phyloP scores from a whole-genome alignment of 768 basidiomycete genomes.

The Tulasnella sp. region DNA sequence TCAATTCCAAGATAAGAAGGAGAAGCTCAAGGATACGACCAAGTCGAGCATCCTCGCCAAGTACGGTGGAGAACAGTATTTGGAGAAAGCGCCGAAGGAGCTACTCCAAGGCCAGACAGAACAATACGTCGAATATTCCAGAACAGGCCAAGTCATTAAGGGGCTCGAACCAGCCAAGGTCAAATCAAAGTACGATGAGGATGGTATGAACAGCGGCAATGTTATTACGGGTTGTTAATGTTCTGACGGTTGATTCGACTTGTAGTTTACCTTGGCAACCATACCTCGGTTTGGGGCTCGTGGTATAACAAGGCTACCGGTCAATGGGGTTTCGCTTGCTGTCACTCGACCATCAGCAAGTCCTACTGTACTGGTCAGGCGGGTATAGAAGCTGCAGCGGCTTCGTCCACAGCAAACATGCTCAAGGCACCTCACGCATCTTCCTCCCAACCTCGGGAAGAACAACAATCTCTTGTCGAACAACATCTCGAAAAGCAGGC shows the following conservation, averaged over 20 bases:
- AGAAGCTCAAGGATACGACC: constrained; percentile 81
- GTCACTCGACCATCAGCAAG: constrained; percentile 80
- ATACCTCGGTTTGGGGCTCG: constrained; percentile 97
- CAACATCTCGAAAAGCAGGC: constrained; percentile 17
- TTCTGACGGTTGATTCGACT: constrained; percentile 32
- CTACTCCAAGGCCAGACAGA: constrained; percentile 95
- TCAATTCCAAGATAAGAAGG: constrained; percentile 92
- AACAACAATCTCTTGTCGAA: constrained; percentile 14
- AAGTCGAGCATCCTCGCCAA: constrained; percentile 88
- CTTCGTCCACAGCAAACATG: constrained; percentile 20
- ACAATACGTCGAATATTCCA: constrained; percentile 95
- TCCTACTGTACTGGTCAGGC: constrained; percentile 92
- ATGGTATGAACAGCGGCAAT: constrained; percentile 61
- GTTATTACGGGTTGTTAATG: constrained; percentile 21
- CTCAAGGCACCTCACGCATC: constrained; percentile 5
- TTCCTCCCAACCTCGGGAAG: constrained; percentile 7
- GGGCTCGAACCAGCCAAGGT: constrained; percentile 87
- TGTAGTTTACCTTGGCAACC: constrained; percentile 87
- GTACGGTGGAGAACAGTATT: constrained; percentile 93
- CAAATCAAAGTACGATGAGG: constrained; percentile 93
- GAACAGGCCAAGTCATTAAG: constrained; percentile 87
- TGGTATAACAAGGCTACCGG: constrained; percentile 76
- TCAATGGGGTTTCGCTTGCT: constrained; percentile 93
- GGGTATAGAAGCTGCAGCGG: constrained; percentile 65
- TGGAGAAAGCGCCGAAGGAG: constrained; percentile 88